phyloP scores from a whole-genome alignment of 228 moss, liverwort and hornwort genomes.

The Sphagnum fallax region DNA sequence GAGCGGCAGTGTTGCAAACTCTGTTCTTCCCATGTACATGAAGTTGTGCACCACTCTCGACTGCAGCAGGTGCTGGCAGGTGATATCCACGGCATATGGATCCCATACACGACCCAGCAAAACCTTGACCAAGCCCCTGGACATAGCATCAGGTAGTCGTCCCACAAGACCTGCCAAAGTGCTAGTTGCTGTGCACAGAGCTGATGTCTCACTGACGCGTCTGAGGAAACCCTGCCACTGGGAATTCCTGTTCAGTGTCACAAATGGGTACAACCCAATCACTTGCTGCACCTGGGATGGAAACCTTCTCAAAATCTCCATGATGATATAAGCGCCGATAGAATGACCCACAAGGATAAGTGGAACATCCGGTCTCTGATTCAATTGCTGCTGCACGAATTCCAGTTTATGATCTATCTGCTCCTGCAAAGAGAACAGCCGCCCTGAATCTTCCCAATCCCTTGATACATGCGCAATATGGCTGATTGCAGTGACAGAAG shows the following conservation, averaged over 20 bases:
- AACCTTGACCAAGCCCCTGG: slow-evolving; percentile 33
- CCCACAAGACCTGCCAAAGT: slow-evolving; percentile 45
- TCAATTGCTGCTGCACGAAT: slow-evolving; percentile 43
- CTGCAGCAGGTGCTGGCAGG: slow-evolving; percentile 48
- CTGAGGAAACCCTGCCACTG: slow-evolving; percentile 31
- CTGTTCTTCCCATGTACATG: slow-evolving; percentile 54
- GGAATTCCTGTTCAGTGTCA: slow-evolving; percentile 45
- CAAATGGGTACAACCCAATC: slow-evolving; percentile 52
- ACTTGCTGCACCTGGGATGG: slow-evolving; percentile 37
- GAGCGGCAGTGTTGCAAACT: slow-evolving; percentile 30
- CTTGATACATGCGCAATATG: slow-evolving; percentile 43
- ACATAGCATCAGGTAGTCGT: slow-evolving; percentile 23
- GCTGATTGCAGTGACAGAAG: slow-evolving; percentile 57
- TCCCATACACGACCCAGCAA: slow-evolving; percentile 48
- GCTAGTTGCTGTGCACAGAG: slow-evolving; percentile 35
- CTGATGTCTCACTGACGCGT: slow-evolving; percentile 24
- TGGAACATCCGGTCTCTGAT: slow-evolving; percentile 30
- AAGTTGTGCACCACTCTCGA: slow-evolving; percentile 35
- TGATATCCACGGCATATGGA: slow-evolving; percentile 47
- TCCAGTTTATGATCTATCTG: slow-evolving; percentile 52
- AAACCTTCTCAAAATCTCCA: slow-evolving; percentile 40
- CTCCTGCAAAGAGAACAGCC: slow-evolving; percentile 40
- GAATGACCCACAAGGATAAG: slow-evolving; percentile 53
- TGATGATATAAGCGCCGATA: slow-evolving; percentile 48
- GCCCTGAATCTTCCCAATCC: slow-evolving; percentile 34